Base-by-base conservation (phyloP, 306 rosid genomes). In the Quillaja saponaria region DNA sequence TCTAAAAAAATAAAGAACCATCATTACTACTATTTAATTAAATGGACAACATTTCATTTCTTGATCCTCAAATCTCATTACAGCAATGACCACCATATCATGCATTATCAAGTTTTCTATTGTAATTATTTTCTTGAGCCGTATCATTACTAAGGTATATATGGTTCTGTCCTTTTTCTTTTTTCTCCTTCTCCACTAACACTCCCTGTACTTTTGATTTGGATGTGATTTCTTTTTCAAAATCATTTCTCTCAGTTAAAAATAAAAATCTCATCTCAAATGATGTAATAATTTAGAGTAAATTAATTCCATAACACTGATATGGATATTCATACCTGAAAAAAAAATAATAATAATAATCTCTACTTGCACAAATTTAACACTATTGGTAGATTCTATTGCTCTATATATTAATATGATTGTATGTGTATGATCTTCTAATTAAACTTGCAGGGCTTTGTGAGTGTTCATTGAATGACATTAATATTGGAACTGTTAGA, bases 401-500 rank as follows among this genome's bases (percentile, higher is more conserved):
- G n/a, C n/a, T n/a, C n/a, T n/a, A n/a, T n/a, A n/a, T n/a, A n/a
- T n/a, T n/a, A n/a, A n/a, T n/a, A n/a, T n/a, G n/a, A n/a, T n/a
- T n/a, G n/a, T n/a, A n/a, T n/a, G n/a, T n/a, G n/a, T n/a, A n/a
- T n/a, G n/a, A n/a, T 13, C 9, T 34, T 1, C 14, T 11, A 20
- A 10, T 45, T 13, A 52, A 55, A 14, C 16, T 55, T 63, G 64
- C 80, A 86, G 90, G 90, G 25, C 55, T 7, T 0, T 56, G 79
- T 20, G 49, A 13, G 8, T 86, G 90, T 58, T 61, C 72, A 13
- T 44, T 63, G 72, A 74, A 81, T 63, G 48, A 78, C 75, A 74
- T 80, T 41, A 73, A 74, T 67, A 68, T 81, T 19, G 83, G 80
- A 16, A 81, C 87, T 10, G 41, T 13, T 35, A 20, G 79, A 66